Conservation (phyloP, 2,329 filamentous ascomycete genomes). For the Arthrobotrys conoides region DNA sequence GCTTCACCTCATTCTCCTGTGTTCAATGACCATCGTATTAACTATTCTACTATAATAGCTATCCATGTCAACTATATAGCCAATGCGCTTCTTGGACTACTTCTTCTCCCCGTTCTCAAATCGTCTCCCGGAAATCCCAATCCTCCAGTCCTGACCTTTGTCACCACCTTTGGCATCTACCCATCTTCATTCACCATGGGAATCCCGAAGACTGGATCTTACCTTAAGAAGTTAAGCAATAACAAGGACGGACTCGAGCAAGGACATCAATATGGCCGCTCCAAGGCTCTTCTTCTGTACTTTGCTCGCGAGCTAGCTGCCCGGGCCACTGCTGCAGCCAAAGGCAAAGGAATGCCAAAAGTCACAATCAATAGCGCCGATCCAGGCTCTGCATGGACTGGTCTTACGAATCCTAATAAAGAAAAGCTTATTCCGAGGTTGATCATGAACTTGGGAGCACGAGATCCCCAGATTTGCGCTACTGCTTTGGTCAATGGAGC, state of each 20-base stretch:
- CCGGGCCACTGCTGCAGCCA: slow-evolving; percentile 62
- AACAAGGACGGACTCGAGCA: slow-evolving; percentile 67
- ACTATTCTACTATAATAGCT: slow-evolving; percentile 59
- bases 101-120: slow-evolving; percentile 66
- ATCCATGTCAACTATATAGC: slow-evolving; percentile 67
- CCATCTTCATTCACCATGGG: slow-evolving; percentile 67
- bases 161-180: slow-evolving; percentile 67
- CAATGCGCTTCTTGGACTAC: slow-evolving; percentile 66
- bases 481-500: slow-evolving; percentile 67
- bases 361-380: slow-evolving; percentile 68
- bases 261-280: slow-evolving; percentile 67
- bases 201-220: slow-evolving; percentile 65
- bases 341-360: slow-evolving; percentile 62
- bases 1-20: slow-evolving; percentile 41
- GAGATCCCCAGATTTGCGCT: slow-evolving; percentile 67
- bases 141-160: slow-evolving; percentile 67
- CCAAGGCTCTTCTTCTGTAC: slow-evolving; percentile 67
- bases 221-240: slow-evolving; percentile 66
- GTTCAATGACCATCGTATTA: slow-evolving; percentile 14
- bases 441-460: slow-evolving; percentile 67
- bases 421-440: slow-evolving; percentile 66
- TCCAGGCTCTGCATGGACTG: slow-evolving; percentile 67
- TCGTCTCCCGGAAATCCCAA: slow-evolving; percentile 65
- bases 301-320: slow-evolving; percentile 67
- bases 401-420: slow-evolving; percentile 67